Evolutionary conservation across 2,329 filamentous ascomycete genomes (phyloP), one percentile per base, ranked within the genome.

Genomic region (Arthrocladium fulminans): DNA sequence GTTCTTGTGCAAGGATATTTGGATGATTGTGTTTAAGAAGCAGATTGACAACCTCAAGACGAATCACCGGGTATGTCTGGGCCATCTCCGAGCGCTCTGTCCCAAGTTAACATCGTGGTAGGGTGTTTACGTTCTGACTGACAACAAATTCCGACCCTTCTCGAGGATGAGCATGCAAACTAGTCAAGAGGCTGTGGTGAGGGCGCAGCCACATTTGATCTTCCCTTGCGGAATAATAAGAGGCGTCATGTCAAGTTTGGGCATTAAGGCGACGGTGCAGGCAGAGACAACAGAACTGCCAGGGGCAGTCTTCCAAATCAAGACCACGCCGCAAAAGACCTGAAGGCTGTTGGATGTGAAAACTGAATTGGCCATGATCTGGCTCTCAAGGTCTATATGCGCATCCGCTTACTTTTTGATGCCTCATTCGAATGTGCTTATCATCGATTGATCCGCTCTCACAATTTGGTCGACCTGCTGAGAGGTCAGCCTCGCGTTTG

Each of bases 11-110:
- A 98, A 98, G 72, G 92, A 98, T 66, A 75, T 98, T 38, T 98
- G 92, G 92, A 88, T 81, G 27, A 75, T 97, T 17, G 79, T 96
- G 13, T 98, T 96, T 67, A 79, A 86, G 64, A 98, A 98, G 69
- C 94, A 97, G 66, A 87, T 98, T 62, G 92, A 98, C 68, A 98
- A 98, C 65, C 75, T 98, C 40, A 98, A 98, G 70, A 98, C 92
- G 7, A 98, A 98, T 63, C 92, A 98, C 65, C 75, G 92, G 59
- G 84, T 88, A 71, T 15, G 74, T 51, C 37, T 35, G n/a, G n/a
- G n/a, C 35, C 25, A n/a, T 35, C 30, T 15, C 35, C 5, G 17
- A n/a, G 24, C 15, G 19, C 19, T 3, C 23, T 19, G 23, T 10
- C 7, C 20, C 12, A 27, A 17, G 49, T 39, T 45, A 27, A 50